Conservation (phyloP, 2,329 filamentous ascomycete genomes). For the Hymenoscyphus occultus region DNA sequence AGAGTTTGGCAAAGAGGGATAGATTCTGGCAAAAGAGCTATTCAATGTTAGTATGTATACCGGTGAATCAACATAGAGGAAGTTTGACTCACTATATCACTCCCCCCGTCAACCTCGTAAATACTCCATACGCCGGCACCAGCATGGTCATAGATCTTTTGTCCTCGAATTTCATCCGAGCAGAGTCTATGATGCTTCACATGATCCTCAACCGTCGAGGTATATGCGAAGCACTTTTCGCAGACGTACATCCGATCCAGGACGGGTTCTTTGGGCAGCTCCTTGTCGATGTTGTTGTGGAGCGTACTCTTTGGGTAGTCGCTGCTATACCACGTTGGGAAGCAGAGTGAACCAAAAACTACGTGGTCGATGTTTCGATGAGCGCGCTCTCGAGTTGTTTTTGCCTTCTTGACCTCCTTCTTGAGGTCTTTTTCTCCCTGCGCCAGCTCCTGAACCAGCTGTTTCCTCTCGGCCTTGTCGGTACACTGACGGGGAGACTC, state of each 20-base stretch:
- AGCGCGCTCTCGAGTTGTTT: background rate
- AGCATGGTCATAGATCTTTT: conserved; percentile 68
- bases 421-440: background rate
- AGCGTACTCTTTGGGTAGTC: conserved; percentile 65
- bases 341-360: conserved; percentile 77
- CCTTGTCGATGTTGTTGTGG: background rate
- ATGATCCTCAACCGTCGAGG: conserved; percentile 59
- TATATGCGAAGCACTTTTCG: conserved; percentile 92
- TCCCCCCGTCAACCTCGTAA: conserved; percentile 89
- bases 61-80: background rate
- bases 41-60: background rate
- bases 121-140: conserved; percentile 75
- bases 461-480: background rate
- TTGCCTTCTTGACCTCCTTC: background rate
- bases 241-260: conserved; percentile 80
- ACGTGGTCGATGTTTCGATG: conserved; percentile 79
- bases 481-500: background rate
- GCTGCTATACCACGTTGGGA: conserved; percentile 89
- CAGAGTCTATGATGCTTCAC: conserved; percentile 58
- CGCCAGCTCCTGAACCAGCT: background rate
- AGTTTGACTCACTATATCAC: conserved; percentile 59
- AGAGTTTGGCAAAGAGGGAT: conserved; percentile 93
- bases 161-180: conserved; percentile 57
- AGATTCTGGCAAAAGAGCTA: conserved; percentile 90
- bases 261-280: conserved; percentile 30